Conservation (phyloP, 768 basidiomycete species). For the Boletus edulis region DNA sequence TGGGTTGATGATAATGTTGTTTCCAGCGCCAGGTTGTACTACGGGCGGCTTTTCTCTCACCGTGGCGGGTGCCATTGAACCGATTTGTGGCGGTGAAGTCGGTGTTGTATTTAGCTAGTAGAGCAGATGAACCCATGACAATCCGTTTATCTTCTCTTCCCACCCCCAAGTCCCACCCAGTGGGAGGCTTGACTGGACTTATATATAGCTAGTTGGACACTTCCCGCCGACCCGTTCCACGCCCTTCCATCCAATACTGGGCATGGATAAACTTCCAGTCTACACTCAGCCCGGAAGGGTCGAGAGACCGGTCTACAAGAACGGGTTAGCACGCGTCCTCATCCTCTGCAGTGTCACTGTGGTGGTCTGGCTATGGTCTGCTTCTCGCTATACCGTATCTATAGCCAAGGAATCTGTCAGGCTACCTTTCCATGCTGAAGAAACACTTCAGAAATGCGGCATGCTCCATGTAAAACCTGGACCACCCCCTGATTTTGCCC, state of each 20-base stretch:
- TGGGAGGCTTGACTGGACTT: too few relatives aligned
- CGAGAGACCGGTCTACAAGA: conserved; percentile 14
- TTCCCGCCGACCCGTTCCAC: background rate
- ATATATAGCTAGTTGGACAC: background rate
- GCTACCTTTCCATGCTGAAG: conserved; percentile 29
- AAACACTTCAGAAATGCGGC: conserved; percentile 34
- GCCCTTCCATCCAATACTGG: background rate
- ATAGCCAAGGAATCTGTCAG: conserved; percentile 9
- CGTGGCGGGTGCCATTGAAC: background rate
- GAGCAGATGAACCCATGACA: background rate
- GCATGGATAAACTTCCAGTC: conserved; percentile 31
- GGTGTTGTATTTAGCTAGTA: background rate
- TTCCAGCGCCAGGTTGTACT: conserved; percentile 61
- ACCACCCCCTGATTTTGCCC: conserved; percentile 34
- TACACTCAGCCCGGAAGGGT: conserved; percentile 4
- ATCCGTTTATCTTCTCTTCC: too few relatives aligned
- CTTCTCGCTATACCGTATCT: conserved; percentile 11
- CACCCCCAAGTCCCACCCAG: too few relatives aligned
- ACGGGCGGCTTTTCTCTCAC: conserved; percentile 45
- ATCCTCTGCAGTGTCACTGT: conserved; percentile 15
- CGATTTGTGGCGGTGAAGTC: conserved; percentile 8
- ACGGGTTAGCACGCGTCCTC: conserved; percentile 13
- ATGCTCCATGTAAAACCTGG: conserved; percentile 36
- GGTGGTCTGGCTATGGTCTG: conserved; percentile 19
- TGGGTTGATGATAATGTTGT: conserved; percentile 62